Evolutionary conservation across 2,329 filamentous ascomycete genomes (phyloP).

Genomic region (Ophiostoma triangulosporum): DNA sequence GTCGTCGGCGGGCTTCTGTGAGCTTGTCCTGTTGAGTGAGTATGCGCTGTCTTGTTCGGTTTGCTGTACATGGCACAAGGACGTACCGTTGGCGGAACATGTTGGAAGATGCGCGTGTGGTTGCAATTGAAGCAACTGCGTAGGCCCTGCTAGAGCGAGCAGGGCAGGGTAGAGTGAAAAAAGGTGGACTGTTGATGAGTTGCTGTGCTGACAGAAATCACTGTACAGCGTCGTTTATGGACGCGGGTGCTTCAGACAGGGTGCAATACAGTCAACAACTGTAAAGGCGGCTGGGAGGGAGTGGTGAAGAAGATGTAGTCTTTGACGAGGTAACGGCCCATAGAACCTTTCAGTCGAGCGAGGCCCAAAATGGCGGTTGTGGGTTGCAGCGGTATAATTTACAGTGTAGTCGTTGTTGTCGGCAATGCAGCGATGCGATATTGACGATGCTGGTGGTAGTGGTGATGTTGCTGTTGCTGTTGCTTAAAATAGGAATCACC

Average conservation of each 20-base stretch:
- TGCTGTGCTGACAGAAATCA: neutral
- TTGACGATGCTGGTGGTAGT: neutral
- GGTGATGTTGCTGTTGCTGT: neutral
- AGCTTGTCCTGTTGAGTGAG: slow-evolving; percentile 44
- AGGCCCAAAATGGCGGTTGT: neutral
- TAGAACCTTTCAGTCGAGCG: slow-evolving; percentile 7
- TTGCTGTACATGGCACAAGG: neutral
- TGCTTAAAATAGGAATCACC: neutral
- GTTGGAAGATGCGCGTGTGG: neutral
- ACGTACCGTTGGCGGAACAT: slow-evolving; percentile 26
- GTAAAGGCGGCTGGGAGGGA: slow-evolving; percentile 8
- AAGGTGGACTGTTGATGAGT: neutral
- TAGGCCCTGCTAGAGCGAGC: slow-evolving; percentile 4
- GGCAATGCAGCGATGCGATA: neutral
- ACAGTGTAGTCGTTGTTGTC: neutral
- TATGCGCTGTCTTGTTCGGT: neutral
- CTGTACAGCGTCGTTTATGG: neutral
- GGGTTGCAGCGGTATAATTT: neutral
- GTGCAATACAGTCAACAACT: slow-evolving; percentile 1
- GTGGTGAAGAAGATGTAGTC: slow-evolving; percentile 1
- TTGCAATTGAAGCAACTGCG: neutral
- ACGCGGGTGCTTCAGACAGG: neutral
- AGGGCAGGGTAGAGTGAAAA: neutral
- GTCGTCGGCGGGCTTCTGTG: slow-evolving; percentile 76
- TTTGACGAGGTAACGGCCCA: slow-evolving; percentile 5